A percentile compares a stretch with the other conserved stretches of the same genome.
These are phyloP conservation scores for Meyerozyma carpophila DNA, from an alignment of 1,139 yeast species.

Conservation along the genomic window DNA sequence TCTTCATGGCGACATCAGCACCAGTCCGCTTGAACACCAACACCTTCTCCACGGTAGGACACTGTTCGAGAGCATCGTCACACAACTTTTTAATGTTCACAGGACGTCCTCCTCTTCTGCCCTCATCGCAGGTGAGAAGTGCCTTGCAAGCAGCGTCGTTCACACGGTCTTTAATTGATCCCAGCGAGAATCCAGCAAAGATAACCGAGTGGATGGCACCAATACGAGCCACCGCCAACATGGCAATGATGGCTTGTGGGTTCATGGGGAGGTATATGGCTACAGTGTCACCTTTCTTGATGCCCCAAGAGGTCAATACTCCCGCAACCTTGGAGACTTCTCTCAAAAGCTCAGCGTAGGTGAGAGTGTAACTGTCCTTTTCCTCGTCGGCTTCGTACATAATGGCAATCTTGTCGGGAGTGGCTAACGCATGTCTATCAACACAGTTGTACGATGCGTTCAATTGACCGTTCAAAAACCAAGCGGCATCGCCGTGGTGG, in stretches of 20 bases:
- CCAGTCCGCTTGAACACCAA: slow-evolving; percentile 88
- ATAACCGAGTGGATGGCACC: slow-evolving; percentile 97
- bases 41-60: slow-evolving; percentile 78
- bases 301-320: slow-evolving; percentile 81
- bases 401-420: slow-evolving; percentile 84
- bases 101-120: slow-evolving; percentile 92
- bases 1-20: slow-evolving; percentile 56
- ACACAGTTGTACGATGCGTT: slow-evolving; percentile 95
- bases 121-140: slow-evolving; percentile 92
- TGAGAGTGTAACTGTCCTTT: slow-evolving; percentile 62
- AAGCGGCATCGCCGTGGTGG: slow-evolving; percentile 75
- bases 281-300: slow-evolving; percentile 89
- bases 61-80: slow-evolving; percentile 80
- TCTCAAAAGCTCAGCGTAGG: slow-evolving; percentile 80
- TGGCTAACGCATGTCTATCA: slow-evolving; percentile 86
- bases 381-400: slow-evolving; percentile 96
- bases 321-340: slow-evolving; percentile 90
- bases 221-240: slow-evolving; percentile 89
- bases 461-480: slow-evolving; percentile 92
- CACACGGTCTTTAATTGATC: slow-evolving; percentile 87
- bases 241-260: slow-evolving; percentile 89
- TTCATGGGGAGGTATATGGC: slow-evolving; percentile 98
- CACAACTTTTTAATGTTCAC: slow-evolving; percentile 89
- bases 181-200: slow-evolving; percentile 95
- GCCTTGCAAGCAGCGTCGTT: slow-evolving; percentile 85